phyloP scores from a whole-genome alignment of 139 green algal genomes.

The Micromonas commoda region DNA sequence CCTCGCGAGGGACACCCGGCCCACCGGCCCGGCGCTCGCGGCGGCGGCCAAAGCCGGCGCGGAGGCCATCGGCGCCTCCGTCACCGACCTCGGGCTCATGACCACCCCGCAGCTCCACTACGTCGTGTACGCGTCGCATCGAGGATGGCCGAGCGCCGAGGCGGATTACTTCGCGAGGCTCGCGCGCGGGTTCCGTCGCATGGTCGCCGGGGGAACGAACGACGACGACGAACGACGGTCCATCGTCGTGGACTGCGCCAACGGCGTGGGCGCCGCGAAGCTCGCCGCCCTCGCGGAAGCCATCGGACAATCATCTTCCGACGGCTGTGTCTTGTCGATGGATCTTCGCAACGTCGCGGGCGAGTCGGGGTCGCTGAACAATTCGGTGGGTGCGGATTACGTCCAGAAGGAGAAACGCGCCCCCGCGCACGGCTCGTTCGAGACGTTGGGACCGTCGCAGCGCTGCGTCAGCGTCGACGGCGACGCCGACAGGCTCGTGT shows the following conservation, averaged over 20 bases:
- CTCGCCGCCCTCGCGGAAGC: slow-evolving; percentile 48
- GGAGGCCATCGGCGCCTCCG: background rate
- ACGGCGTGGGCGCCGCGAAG: slow-evolving; percentile 80
- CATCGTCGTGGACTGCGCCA: slow-evolving; percentile 84
- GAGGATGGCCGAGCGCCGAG: slow-evolving; percentile 25
- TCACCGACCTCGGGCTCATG: slow-evolving; percentile 42
- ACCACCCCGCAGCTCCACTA: slow-evolving; percentile 96
- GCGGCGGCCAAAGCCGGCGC: slow-evolving; percentile 39
- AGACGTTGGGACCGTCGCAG: background rate
- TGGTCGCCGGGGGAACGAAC: background rate
- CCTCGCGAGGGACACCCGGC: slow-evolving; percentile 39
- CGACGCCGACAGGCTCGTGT: slow-evolving; percentile 93
- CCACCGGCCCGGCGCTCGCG: slow-evolving; percentile 55
- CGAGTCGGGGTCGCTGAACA: slow-evolving; percentile 59
- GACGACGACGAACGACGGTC: background rate
- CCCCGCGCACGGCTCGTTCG: slow-evolving; percentile 44
- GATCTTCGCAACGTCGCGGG: slow-evolving; percentile 52
- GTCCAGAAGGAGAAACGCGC: slow-evolving; percentile 81
- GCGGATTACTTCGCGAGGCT: slow-evolving; percentile 55
- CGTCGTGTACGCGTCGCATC: slow-evolving; percentile 46
- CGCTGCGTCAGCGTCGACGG: slow-evolving; percentile 76
- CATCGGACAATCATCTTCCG: background rate
- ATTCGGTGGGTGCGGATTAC: slow-evolving; percentile 81
- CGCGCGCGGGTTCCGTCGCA: slow-evolving; percentile 39
- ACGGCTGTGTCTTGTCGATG: slow-evolving; percentile 46